Percentiles rank a stretch among this genome's conserved stretches.
phyloP scores from a whole-genome alignment of 31 red algal genomes.

The Porphyra umbilicalis region DNA sequence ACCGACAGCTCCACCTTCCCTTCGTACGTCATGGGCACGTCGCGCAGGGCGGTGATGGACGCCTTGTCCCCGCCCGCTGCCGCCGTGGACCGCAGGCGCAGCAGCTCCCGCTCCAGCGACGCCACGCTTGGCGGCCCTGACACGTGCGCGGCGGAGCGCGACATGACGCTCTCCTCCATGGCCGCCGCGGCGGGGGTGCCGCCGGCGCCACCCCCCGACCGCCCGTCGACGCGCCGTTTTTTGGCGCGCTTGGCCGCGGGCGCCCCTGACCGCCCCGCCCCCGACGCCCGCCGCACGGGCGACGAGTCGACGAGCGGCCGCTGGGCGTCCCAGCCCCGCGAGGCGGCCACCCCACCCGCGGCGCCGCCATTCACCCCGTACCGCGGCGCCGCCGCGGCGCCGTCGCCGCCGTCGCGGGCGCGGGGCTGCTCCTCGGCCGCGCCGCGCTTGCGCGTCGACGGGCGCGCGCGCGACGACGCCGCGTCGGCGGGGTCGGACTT shows the following conservation, averaged over 20 bases:
- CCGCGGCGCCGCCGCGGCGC: background rate
- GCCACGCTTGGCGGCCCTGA: background rate
- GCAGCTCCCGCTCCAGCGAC: background rate
- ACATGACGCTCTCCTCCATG: background rate
- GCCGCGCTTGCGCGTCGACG: background rate
- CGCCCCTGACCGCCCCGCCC: background rate
- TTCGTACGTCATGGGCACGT: conserved; percentile 65
- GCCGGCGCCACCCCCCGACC: background rate
- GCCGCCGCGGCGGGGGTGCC: background rate
- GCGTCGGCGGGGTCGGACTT: background rate
- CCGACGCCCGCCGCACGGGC: background rate
- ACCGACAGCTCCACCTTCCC: conserved; percentile 54
- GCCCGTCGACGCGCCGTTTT: background rate
- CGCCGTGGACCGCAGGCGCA: background rate
- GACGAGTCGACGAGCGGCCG: background rate
- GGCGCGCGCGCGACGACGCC: background rate
- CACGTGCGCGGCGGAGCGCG: background rate
- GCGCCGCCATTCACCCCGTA: background rate
- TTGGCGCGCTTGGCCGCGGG: background rate
- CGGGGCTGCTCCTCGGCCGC: background rate
- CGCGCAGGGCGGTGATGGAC: conserved; percentile 27
- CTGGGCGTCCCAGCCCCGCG: background rate
- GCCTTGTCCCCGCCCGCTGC: background rate
- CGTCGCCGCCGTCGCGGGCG: background rate
- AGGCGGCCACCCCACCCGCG: background rate